Percentiles rank a stretch among this genome's conserved stretches.
phyloP scores from a whole-genome alignment of 2,329 filamentous ascomycete genomes.

The Penicillium sp. region DNA sequence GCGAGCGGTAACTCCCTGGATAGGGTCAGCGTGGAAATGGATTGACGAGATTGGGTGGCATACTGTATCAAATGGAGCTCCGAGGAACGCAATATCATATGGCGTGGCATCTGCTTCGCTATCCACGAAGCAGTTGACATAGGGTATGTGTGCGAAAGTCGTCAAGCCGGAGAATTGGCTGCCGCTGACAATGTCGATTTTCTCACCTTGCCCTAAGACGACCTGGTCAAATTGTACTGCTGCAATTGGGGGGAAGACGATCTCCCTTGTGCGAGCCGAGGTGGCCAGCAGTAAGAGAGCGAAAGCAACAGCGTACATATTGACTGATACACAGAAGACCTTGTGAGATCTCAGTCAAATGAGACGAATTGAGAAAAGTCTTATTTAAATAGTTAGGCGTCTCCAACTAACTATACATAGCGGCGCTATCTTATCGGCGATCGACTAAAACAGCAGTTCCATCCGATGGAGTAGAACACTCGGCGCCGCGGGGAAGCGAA shows the following conservation, averaged over 20 bases:
- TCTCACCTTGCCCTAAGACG: slow-evolving; percentile 31
- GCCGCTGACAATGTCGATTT: slow-evolving; percentile 48
- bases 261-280: slow-evolving; percentile 24
- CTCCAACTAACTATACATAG: not conserved
- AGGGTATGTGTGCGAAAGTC: slow-evolving; percentile 41
- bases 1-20: slow-evolving; percentile 51
- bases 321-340: not conserved
- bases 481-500: not conserved
- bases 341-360: not conserved
- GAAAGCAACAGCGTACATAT: not conserved
- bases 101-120: slow-evolving; percentile 22
- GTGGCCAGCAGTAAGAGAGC: not conserved
- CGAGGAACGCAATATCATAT: slow-evolving; percentile 52
- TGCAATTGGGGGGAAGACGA: slow-evolving; percentile 35
- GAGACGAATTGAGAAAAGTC: not conserved
- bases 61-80: slow-evolving; percentile 58
- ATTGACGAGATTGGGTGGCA: not conserved
- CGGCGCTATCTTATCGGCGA: slow-evolving; percentile 1
- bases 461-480: slow-evolving; percentile 38
- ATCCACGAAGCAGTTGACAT: slow-evolving; percentile 36
- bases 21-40: not conserved
- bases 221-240: slow-evolving; percentile 26
- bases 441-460: slow-evolving; percentile 11
- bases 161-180: slow-evolving; percentile 47
- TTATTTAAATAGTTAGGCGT: not conserved